Evolutionary conservation across 345 rosid species (phyloP), one percentile per base, ranked within the genome.

Genomic region (Turritis glabra): DNA sequence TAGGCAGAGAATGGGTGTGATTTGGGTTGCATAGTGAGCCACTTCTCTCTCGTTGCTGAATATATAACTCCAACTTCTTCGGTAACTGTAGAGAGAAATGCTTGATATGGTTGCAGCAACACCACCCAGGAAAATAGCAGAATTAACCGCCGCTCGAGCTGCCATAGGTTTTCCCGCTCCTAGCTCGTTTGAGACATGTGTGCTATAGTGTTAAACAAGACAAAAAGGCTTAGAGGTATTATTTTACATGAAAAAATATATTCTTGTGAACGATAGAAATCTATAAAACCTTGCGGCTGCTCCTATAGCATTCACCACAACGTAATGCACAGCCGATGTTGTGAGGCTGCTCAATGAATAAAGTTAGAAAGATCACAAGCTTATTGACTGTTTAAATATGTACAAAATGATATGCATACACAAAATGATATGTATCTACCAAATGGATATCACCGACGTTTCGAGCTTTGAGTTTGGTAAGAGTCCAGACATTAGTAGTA

Each of bases 381-480:
- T 55, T 52, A 27, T 14, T 18, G 43, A 64, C 51, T 40, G 41
- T 51, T 22, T 5, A 6, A 44, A 25, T 38, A 10, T 38, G 53
- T 8, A 57, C 13, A 26, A 53, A 54, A 3, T 35, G 21, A 17
- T 32, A 30, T 30, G 33, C 7, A 30, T 30, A 30, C n/a, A n/a
- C n/a, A n/a, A n/a, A n/a, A n/a, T n/a, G n/a, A n/a, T n/a, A 12
- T 10, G 12, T 30, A 11, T 26, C 2, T 82, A 84, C 85, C 90
- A 85, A 44, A 88, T 83, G 18, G 87, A 88, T 47, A 88, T 68
- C n/a, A 82, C 87, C 17, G 90, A 84, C 11, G 89, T 79, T 81
- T 88, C 87, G 21, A 86, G 81, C 70, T 79, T 79, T 10, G 87
- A 68, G 73, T 88, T 65, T 0, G 90, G 86, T 51, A 84, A 73